Evolutionary conservation across 2,329 filamentous ascomycete genomes (phyloP).

Genomic region (Lojkania enalia): DNA sequence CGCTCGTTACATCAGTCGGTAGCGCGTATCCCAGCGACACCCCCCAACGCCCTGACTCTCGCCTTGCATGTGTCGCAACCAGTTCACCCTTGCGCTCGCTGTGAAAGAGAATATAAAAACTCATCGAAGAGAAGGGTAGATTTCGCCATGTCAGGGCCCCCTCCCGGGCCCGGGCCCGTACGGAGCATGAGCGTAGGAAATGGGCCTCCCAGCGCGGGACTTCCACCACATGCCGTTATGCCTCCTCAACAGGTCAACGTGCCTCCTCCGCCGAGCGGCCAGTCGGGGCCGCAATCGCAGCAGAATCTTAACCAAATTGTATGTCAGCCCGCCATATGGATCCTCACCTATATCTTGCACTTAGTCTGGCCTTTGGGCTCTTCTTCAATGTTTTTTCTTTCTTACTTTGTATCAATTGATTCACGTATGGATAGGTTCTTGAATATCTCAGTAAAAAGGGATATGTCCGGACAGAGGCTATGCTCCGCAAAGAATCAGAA

Average conservation of each 20-base stretch:
- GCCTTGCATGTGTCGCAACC: constrained; percentile 7
- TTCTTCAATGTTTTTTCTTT: too few relatives aligned
- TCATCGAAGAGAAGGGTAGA: constrained; percentile 28
- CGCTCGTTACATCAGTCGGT: too few relatives aligned
- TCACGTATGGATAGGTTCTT: too few relatives aligned
- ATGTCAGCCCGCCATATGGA: constrained; percentile 59
- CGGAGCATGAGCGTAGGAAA: constrained; percentile 48
- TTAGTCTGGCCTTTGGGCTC: too few relatives aligned
- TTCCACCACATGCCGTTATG: constrained; percentile 49
- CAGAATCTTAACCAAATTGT: constrained; percentile 97
- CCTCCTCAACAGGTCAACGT: constrained; percentile 54
- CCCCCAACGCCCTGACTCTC: too few relatives aligned
- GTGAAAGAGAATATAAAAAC: constrained; percentile 24
- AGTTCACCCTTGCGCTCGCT: constrained; percentile 12
- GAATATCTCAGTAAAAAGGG: constrained; percentile 96
- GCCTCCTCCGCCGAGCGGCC: constrained; percentile 47
- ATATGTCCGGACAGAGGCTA: constrained; percentile 88
- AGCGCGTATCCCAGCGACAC: too few relatives aligned
- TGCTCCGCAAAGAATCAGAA: constrained; percentile 84
- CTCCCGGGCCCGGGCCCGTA: constrained; percentile 39
- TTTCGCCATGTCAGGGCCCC: constrained; percentile 41
- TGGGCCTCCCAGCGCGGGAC: constrained; percentile 46
- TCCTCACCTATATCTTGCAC: too few relatives aligned
- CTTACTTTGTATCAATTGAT: too few relatives aligned
- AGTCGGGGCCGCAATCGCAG: constrained; percentile 66